phyloP scores from a whole-genome alignment of 768 basidiomycete species.

The Strobilomyces echinocephalus region DNA sequence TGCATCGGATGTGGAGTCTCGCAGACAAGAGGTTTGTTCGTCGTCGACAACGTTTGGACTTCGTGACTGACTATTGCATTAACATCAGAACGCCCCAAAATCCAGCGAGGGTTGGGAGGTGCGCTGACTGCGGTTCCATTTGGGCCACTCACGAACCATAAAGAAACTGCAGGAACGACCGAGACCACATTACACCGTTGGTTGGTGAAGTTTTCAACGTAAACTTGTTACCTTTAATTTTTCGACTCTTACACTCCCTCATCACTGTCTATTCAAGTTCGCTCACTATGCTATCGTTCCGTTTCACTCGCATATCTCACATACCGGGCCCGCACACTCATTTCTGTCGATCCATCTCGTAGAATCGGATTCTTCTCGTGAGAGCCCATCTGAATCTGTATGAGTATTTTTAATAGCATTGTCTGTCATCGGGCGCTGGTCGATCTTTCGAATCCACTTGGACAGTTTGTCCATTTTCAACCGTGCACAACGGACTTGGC shows the following conservation, averaged over 20 bases:
- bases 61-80: not conserved
- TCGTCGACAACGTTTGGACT: too few species aligned
- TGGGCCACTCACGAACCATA: not conserved
- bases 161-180: not conserved
- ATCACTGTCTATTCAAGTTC: not conserved
- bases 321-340: not conserved
- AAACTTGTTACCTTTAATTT: not conserved
- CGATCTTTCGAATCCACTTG: slow-evolving; percentile 2
- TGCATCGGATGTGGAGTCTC: not conserved
- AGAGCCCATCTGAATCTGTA: slow-evolving; percentile 9
- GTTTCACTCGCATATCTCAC: not conserved
- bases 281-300: not conserved
- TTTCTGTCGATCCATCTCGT: not conserved
- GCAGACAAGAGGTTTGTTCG: slow-evolving; percentile 8
- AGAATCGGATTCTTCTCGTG: not conserved
- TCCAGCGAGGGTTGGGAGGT: slow-evolving; percentile 7
- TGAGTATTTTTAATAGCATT: slow-evolving; percentile 5
- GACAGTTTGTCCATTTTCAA: not conserved
- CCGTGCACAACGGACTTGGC: not conserved
- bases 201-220: slow-evolving; percentile 4
- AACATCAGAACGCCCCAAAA: slow-evolving; percentile 1
- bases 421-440: not conserved
- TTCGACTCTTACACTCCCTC: not conserved
- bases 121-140: not conserved
- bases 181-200: slow-evolving; percentile 7